These are phyloP conservation scores for Candida hungchunana DNA, from an alignment of 805 yeast species.

Conservation along the genomic window DNA sequence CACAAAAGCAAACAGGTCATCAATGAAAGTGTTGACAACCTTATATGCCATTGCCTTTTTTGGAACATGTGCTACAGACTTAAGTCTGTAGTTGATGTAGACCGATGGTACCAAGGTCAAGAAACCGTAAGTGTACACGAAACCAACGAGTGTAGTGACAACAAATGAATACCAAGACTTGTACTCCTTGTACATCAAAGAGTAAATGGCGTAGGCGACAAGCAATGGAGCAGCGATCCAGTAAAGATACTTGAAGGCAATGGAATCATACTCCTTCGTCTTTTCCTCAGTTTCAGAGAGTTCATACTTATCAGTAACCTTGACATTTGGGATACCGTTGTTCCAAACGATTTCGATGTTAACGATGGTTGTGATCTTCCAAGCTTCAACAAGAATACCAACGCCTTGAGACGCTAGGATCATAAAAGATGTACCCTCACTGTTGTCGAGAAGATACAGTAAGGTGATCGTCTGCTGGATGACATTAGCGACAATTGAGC, in stretches of 20 bases:
- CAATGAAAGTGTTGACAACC: conserved; percentile 37
- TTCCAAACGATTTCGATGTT: conserved; percentile 27
- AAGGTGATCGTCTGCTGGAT: conserved; percentile 37
- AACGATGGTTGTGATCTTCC: conserved; percentile 38
- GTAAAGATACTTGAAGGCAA: conserved; percentile 36
- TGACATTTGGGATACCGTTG: conserved; percentile 22
- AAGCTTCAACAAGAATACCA: conserved; percentile 37
- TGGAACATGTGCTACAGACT: conserved; percentile 40
- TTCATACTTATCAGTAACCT: conserved; percentile 31
- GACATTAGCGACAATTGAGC: conserved; percentile 36
- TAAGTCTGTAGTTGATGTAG: conserved; percentile 38
- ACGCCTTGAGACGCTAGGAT: conserved; percentile 33
- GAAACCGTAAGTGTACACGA: conserved; percentile 40
- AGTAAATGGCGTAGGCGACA: conserved; percentile 33
- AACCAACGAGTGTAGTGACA: conserved; percentile 36
- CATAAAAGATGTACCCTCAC: conserved; percentile 36
- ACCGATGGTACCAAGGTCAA: conserved; percentile 36
- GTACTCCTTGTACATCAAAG: conserved; percentile 34
- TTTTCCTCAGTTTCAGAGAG: conserved; percentile 34
- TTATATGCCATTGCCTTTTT: conserved; percentile 38
- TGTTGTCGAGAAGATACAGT: conserved; percentile 34
- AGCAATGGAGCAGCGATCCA: conserved; percentile 34
- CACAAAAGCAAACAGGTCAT: conserved; percentile 38
- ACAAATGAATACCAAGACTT: conserved; percentile 41
- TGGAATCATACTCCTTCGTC: conserved; percentile 37